Conservation (phyloP, 345 rosid genomes). For the Nephelium lappaceum region DNA sequence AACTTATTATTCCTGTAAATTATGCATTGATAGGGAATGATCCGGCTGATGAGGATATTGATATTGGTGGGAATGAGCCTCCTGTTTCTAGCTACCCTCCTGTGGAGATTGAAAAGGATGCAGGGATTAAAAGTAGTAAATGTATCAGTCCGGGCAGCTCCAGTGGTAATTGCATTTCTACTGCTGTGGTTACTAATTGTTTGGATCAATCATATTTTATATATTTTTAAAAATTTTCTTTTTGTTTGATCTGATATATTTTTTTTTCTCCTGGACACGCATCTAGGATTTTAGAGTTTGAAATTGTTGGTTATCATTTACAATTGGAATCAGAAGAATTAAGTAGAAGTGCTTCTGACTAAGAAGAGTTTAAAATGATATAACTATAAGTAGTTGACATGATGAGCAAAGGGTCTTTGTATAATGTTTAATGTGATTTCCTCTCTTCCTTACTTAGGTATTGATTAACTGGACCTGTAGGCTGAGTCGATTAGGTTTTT, state of each 20-base stretch:
- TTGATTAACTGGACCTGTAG: background rate
- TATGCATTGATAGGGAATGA: conserved; percentile 58
- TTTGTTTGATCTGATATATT: background rate
- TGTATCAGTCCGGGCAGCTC: conserved; percentile 46
- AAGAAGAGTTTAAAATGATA: background rate
- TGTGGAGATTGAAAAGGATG: conserved; percentile 49
- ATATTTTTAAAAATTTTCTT: background rate
- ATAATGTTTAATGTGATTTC: background rate
- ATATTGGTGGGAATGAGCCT: conserved; percentile 82
- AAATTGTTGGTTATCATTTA: background rate
- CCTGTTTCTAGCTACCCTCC: conserved; percentile 61
- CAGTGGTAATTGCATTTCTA: conserved; percentile 45
- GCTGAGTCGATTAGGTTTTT: background rate
- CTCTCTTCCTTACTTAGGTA: background rate
- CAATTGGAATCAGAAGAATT: background rate
- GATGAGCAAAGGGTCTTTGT: background rate
- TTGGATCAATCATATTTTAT: background rate
- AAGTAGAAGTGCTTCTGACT: background rate
- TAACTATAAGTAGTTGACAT: background rate
- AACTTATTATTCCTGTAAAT: background rate
- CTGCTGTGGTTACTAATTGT: background rate
- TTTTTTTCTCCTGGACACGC: background rate
- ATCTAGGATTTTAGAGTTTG: background rate
- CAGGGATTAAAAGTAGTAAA: conserved; percentile 30
- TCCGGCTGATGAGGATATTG: conserved; percentile 75